phyloP scores from a whole-genome alignment of 139 green algal species.

The Spirogloea muscicola region DNA sequence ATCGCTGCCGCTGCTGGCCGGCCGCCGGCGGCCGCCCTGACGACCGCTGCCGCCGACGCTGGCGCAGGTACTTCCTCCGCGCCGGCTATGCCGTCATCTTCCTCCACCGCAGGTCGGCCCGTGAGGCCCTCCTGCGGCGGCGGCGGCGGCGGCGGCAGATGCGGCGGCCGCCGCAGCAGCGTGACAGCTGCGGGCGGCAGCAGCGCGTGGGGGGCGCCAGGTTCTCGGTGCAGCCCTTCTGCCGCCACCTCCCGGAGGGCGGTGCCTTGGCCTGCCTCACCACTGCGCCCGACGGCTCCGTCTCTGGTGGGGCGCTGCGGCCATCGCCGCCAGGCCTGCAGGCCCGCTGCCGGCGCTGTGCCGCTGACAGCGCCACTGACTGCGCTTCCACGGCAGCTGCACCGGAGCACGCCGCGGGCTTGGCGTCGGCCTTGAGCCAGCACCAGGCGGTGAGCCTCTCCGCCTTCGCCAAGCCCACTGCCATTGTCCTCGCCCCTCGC shows the following conservation, averaged over 20 bases:
- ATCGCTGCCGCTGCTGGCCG: constrained; percentile 45
- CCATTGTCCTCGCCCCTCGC: neutral
- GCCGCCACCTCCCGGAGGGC: constrained; percentile 47
- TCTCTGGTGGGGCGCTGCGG: no score
- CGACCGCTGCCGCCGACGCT: neutral
- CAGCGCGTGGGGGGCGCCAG: no score
- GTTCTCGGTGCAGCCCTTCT: constrained; percentile 81
- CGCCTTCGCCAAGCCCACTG: neutral
- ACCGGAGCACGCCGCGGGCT: neutral
- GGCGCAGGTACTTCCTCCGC: constrained; percentile 53
- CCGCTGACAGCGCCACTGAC: no score
- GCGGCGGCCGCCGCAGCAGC: no score
- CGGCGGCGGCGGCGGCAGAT: neutral
- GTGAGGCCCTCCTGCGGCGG: neutral
- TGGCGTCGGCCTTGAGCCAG: neutral
- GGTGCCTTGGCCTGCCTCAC: neutral
- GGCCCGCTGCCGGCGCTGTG: no score
- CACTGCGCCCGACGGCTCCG: neutral
- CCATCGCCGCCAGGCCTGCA: no score
- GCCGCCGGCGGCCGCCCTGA: neutral
- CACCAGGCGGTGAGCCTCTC: neutral
- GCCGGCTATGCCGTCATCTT: constrained; percentile 91
- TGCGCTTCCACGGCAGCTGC: neutral
- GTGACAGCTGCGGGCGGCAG: no score
- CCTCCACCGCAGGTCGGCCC: constrained; percentile 60